phyloP scores from a whole-genome alignment of 208 protist species.

The Lotmaria passim region DNA sequence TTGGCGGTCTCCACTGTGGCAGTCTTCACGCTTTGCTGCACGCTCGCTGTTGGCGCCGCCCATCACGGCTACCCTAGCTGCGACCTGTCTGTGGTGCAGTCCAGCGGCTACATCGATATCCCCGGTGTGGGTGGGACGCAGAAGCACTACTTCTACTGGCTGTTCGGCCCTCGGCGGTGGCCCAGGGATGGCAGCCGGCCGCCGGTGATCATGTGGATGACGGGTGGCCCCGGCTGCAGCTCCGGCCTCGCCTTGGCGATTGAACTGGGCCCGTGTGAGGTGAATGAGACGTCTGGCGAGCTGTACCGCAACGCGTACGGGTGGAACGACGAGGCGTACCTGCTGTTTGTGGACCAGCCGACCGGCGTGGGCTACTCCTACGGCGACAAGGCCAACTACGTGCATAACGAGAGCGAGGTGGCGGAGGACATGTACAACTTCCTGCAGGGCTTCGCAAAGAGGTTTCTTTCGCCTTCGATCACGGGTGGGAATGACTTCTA shows the following conservation, averaged over 20 bases:
- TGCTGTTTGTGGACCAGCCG: conserved; percentile 92
- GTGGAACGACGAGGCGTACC: conserved; percentile 81
- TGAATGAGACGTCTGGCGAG: conserved; percentile 53
- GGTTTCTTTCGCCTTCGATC: conserved; percentile 44
- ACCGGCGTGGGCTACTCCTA: conserved; percentile 88
- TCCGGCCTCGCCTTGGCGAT: conserved; percentile 65
- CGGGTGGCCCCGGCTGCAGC: conserved; percentile 91
- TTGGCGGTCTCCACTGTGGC: too few species aligned
- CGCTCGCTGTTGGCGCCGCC: too few species aligned
- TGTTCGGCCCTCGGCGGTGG: conserved; percentile 59
- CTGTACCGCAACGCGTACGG: conserved; percentile 66
- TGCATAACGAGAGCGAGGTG: conserved; percentile 67
- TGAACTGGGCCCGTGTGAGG: conserved; percentile 82
- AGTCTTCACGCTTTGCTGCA: too few species aligned
- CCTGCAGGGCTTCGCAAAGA: conserved; percentile 53
- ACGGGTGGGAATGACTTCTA: conserved; percentile 60
- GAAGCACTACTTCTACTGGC: conserved; percentile 93
- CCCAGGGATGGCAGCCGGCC: conserved; percentile 30
- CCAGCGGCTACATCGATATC: conserved; percentile 82
- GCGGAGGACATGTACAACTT: conserved; percentile 90
- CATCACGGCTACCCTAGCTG: conserved; percentile 49
- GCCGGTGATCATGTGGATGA: conserved; percentile 90
- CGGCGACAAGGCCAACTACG: conserved; percentile 44
- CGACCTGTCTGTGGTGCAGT: conserved; percentile 58
- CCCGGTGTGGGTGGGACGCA: conserved; percentile 31